Base-by-base conservation (phyloP, 2,329 filamentous ascomycete genomes). In the Zymoseptoria ardabiliae region DNA sequence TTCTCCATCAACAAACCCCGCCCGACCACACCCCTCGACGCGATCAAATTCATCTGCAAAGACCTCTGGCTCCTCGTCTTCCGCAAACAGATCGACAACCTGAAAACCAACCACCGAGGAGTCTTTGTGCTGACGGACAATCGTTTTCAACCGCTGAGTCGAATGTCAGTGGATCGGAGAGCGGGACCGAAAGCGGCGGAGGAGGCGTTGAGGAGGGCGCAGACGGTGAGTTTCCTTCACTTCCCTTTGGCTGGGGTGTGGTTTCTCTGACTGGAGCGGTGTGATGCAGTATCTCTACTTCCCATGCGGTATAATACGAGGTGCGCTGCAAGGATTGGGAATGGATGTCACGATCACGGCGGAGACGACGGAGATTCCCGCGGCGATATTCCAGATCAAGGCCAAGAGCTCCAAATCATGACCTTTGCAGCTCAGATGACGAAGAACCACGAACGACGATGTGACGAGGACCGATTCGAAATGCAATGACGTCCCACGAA, bases 21-120 rank as follows among this genome's bases (percentile, higher is more conserved):
- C 54, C 95, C 97, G 72, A 90, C 88, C 62, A 91, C 96, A 68
- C 92, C 92, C 3, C 84, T 99, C 50, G 94, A 97, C 72, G 89
- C 92, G 54, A 99, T 99, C 73, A 99, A 99, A 74, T 97, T 99
- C 71, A 81, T 99, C 54, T 99, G 94, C 83, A 99, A 99, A 79
- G 94, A 99, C 74, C 81, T 99, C 51, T 99, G 94, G 94, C 91
- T 86, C 35, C 81, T 97, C 20, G 84, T 97, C 17, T 99, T 97
- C 75, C 84, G 90, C 72, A 99, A 99, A 77, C 95, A 97, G 74
- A 90, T 99, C 71, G 94, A 99, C 76, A 99, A 99, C 73, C 81
- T 99, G 53, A 99, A 99, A 77, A 99, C 94, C 8, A 99, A 99
- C 72, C 94, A 99, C 73, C 81, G 94, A 68, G 94, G 94, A 55